Conservation (phyloP, 2,329 filamentous ascomycete species). For the Exophiala dermatitidis region DNA sequence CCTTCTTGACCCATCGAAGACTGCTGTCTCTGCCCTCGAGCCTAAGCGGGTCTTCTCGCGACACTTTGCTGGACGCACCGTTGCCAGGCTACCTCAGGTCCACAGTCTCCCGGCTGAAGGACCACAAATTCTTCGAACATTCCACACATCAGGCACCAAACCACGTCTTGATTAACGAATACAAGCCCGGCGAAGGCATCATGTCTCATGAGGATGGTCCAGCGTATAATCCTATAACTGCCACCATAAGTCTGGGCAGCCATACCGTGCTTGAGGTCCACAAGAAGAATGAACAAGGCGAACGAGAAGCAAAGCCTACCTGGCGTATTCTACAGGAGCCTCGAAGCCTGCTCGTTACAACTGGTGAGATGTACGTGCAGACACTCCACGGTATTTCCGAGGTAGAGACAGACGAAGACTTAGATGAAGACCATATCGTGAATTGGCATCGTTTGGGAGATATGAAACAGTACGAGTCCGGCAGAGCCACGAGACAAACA, state of each 20-base stretch:
- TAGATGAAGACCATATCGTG: slow-evolving; percentile 44
- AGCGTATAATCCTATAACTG: slow-evolving; percentile 81
- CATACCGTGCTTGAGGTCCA: slow-evolving; percentile 72
- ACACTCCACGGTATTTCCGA: slow-evolving; percentile 55
- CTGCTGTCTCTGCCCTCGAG: slow-evolving; percentile 86
- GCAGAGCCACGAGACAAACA: slow-evolving; percentile 43
- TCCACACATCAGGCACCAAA: slow-evolving; percentile 75
- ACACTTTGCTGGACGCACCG: slow-evolving; percentile 63
- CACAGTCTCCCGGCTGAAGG: slow-evolving; percentile 53
- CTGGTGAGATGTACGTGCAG: slow-evolving; percentile 47
- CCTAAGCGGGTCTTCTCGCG: slow-evolving; percentile 54
- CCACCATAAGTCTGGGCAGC: slow-evolving; percentile 78
- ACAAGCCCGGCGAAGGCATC: slow-evolving; percentile 80
- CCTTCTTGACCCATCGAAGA: slow-evolving; percentile 75
- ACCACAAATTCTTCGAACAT: slow-evolving; percentile 46
- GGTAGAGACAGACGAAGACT: slow-evolving; percentile 53
- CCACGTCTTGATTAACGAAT: slow-evolving; percentile 91
- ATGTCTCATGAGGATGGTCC: slow-evolving; percentile 93
- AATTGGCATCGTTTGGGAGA: slow-evolving; percentile 53
- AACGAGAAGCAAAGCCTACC: slow-evolving; percentile 28
- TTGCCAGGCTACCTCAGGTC: slow-evolving; percentile 68
- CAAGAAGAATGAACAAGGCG: slow-evolving; percentile 42
- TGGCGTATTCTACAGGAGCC: slow-evolving; percentile 73
- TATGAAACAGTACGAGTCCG: slow-evolving; percentile 32
- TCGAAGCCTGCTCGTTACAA: slow-evolving; percentile 59